Conservation (phyloP, 805 yeast genomes). For the Candida tibetensis region DNA sequence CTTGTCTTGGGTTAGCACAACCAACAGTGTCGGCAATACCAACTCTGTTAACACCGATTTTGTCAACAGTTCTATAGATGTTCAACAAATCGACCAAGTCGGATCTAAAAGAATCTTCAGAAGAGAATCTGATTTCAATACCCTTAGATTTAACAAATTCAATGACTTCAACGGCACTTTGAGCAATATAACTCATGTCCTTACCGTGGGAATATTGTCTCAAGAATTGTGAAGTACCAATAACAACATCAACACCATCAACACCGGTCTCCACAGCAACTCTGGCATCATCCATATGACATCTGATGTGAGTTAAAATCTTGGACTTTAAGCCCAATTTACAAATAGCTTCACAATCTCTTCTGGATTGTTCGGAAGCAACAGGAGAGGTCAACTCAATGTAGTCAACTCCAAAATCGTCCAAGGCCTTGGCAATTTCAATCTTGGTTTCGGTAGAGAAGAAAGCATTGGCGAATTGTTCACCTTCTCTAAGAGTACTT, state of each 20-base stretch:
- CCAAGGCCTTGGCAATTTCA: conserved; percentile 58
- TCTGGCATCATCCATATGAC: conserved; percentile 61
- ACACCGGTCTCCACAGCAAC: conserved; percentile 63
- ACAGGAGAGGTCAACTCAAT: conserved; percentile 60
- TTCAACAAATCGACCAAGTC: conserved; percentile 58
- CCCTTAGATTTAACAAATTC: conserved; percentile 61
- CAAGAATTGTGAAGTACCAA: conserved; percentile 57
- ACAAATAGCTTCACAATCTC: conserved; percentile 58
- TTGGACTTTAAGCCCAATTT: conserved; percentile 58
- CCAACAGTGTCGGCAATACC: conserved; percentile 67
- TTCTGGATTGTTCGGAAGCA: conserved; percentile 56
- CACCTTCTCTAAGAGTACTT: conserved; percentile 62
- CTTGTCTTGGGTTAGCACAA: conserved; percentile 64
- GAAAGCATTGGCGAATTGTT: conserved; percentile 62
- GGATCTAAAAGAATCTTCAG: conserved; percentile 60
- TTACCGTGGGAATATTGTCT: conserved; percentile 59
- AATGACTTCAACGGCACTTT: conserved; percentile 56
- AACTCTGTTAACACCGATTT: conserved; percentile 59
- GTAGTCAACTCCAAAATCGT: conserved; percentile 60
- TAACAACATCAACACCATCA: conserved; percentile 60
- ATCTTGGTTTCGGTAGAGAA: conserved; percentile 55
- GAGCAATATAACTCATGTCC: conserved; percentile 58
- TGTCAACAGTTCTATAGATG: conserved; percentile 59
- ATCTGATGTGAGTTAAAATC: conserved; percentile 57
- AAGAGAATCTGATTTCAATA: conserved; percentile 54